Conservation (phyloP, 2,329 filamentous ascomycete genomes). For the Penicillium glabrum region DNA sequence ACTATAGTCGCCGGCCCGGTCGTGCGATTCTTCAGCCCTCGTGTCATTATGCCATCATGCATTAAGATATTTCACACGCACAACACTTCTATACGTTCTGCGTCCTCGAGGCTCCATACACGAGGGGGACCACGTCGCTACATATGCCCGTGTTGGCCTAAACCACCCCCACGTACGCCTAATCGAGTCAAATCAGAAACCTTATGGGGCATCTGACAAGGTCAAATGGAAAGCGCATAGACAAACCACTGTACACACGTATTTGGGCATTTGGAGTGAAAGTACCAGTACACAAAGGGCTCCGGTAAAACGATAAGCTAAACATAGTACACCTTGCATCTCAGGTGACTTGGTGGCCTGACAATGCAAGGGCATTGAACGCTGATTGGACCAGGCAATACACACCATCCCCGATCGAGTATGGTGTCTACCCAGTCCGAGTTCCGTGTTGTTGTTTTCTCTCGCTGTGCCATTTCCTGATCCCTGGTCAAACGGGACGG, state of each 20-base stretch:
- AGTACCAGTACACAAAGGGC: constrained; percentile 2
- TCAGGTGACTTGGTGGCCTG: constrained; percentile 25
- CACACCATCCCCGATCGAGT: constrained; percentile 1
- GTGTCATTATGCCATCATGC: constrained; percentile 13
- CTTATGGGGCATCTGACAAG: neutral
- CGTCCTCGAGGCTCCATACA: neutral
- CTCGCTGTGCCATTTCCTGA: neutral
- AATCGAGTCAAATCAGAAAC: constrained; percentile 6
- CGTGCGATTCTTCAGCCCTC: constrained; percentile 8
- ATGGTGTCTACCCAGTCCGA: neutral
- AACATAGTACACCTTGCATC: constrained; percentile 27
- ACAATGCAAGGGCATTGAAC: constrained; percentile 20
- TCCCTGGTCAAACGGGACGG: constrained; percentile 9
- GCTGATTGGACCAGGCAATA: constrained; percentile 17
- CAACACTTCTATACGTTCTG: neutral
- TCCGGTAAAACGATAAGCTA: constrained; percentile 10
- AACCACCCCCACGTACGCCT: constrained; percentile 3
- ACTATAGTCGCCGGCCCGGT: constrained; percentile 12
- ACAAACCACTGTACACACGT: neutral
- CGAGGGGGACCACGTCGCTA: constrained; percentile 8
- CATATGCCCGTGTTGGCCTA: constrained; percentile 7
- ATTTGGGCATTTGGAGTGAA: neutral
- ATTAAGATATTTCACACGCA: neutral
- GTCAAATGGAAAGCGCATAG: neutral
- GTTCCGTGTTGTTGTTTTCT: neutral